Percentiles rank a stretch among this genome's conserved stretches.
phyloP scores from a whole-genome alignment of 495 filamentous ascomycete species.

The Penicillium riverlandense region DNA sequence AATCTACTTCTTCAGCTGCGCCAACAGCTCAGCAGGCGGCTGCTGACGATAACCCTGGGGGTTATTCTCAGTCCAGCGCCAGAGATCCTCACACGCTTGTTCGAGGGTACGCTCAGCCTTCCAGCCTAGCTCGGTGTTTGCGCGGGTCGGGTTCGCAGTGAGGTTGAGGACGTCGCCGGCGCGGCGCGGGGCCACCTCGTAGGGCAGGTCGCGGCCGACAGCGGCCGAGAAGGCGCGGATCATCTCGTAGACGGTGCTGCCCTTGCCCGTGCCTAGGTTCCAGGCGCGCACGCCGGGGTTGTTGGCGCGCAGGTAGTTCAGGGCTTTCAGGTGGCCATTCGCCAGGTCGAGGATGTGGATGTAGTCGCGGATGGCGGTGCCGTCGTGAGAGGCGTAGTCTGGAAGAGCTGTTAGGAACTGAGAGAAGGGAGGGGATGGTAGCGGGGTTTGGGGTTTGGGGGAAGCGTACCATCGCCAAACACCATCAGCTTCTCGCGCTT shows the following conservation, averaged over 20 bases:
- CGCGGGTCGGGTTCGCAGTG: conserved; percentile 81
- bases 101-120: conserved; percentile 86
- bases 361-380: conserved; percentile 72
- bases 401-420: conserved; percentile 6
- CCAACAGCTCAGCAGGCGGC: conserved; percentile 76
- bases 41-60: conserved; percentile 88
- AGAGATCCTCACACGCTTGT: conserved; percentile 87
- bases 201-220: conserved; percentile 77
- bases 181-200: conserved; percentile 77
- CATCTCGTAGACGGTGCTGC: conserved; percentile 95
- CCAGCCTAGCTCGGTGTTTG: conserved; percentile 85
- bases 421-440: background rate
- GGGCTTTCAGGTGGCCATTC: conserved; percentile 79
- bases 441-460: background rate
- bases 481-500: conserved; percentile 91
- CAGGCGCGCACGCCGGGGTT: conserved; percentile 92
- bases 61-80: conserved; percentile 94
- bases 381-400: conserved; percentile 89
- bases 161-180: conserved; percentile 90
- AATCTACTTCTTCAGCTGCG: conserved; percentile 56
- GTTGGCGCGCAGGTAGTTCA: conserved; percentile 83
- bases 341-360: conserved; percentile 86
- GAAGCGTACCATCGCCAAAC: conserved; percentile 76
- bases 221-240: conserved; percentile 86
- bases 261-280: conserved; percentile 95